Evolutionary conservation across 768 basidiomycete species (phyloP), one percentile per base, ranked within the genome.

Genomic region (Leccinellum albellum): DNA sequence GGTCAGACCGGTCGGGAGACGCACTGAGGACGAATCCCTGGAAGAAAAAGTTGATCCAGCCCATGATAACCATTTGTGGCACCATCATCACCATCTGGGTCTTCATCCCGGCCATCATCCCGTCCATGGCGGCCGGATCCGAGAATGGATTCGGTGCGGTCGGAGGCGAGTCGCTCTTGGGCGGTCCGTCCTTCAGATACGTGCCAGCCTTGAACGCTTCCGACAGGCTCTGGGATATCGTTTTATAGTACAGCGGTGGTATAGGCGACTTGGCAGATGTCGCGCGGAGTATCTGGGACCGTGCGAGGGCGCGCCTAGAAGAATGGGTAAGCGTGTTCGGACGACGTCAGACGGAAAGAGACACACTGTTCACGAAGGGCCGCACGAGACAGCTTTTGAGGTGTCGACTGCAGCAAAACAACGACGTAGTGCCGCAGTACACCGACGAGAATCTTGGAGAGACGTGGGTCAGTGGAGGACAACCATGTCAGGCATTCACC

Each of bases 41-140:
- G 77, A 98, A 99, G 85, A 99, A 99, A 73, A 95, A 94, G 73
- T 94, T 98, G 75, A 99, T 98, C 91, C 96, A 98, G 51, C 94
- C 95, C 96, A 98, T 98, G 64, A 98, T 93, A 58, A 97, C 81
- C 89, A 98, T 98, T 74, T 98, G 91, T 17, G 91, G 92, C 14
- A 96, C 89, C 91, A 98, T 98, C 91, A 97, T 95, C 50, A 98
- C 94, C 82, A 92, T 93, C 74, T 99, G 97, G 20, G 96, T 98
- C 79, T 98, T 98, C 88, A 99, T 91, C 33, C 92, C 92, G 12
- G 93, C 83, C 94, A 98, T 96, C 93, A 98, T 95, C 37, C 91
- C 91, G 62, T 98, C 96, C 94, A 98, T 96, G 46, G 88, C 86
- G 50, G 84, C 84, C 8, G 93, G 92, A 77, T 98, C 96, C 13